These are phyloP conservation scores for Astrothelium subdiscretum DNA, from an alignment of 495 filamentous ascomycete species.

Conservation along the genomic window DNA sequence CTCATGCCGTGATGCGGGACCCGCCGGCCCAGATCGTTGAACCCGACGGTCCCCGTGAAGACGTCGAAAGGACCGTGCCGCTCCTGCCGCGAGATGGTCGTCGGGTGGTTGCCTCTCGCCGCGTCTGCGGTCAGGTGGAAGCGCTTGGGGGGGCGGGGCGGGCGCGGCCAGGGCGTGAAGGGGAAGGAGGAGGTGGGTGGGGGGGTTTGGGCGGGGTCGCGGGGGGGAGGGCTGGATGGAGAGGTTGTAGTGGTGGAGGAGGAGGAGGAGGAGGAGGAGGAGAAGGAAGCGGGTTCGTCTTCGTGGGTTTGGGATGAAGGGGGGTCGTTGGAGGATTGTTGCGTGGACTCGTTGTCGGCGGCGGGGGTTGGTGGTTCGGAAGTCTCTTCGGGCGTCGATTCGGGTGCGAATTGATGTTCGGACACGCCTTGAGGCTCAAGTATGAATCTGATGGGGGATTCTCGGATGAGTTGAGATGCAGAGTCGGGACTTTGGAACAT, in stretches of 20 bases:
- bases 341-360: not conserved
- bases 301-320: not conserved
- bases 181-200: conserved; percentile 4
- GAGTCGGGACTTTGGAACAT: conserved; percentile 22
- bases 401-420: conserved; percentile 6
- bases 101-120: conserved; percentile 26
- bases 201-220: not conserved
- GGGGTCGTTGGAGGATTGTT: conserved; percentile 4
- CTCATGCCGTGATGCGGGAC: conserved; percentile 25
- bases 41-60: conserved; percentile 15
- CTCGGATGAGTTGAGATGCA: not conserved
- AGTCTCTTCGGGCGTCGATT: conserved; percentile 5
- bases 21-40: conserved; percentile 21
- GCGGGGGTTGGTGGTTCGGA: not conserved
- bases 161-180: not conserved
- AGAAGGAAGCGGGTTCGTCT: not conserved
- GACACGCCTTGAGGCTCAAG: not conserved
- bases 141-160: conserved; percentile 5
- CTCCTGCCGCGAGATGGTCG: conserved; percentile 29
- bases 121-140: conserved; percentile 25
- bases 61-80: conserved; percentile 26
- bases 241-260: not conserved
- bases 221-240: not conserved
- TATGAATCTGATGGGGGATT: not conserved
- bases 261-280: conserved; percentile 3